Evolutionary conservation across 108 stramenopile genomes (phyloP), one percentile per base, ranked within the genome.

Genomic region (Skeletonema grethae): DNA sequence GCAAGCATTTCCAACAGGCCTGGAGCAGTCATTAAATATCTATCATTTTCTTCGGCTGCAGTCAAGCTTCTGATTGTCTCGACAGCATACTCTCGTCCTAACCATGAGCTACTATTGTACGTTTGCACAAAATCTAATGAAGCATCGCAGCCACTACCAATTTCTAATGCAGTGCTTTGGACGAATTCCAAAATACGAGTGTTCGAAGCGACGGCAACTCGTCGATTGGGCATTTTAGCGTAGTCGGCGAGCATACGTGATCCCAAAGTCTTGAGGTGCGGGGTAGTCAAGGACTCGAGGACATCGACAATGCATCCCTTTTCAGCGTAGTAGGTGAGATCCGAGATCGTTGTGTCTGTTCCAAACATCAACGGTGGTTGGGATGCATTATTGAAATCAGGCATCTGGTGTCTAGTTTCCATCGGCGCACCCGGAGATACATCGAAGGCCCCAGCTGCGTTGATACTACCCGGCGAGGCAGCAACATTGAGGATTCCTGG

Each of bases 221-320:
- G 81, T 48, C 94, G 87, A 72, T 88, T 82, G 16, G 94, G 79
- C 89, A 93, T 89, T 72, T 95, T 95, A 67, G 94, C 94, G 74
- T 95, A 95, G 67, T 95, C 91, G 16, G 94, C 94, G 45, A 95
- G 61, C 91, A 95, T 92, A 20, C 94, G 77, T 12, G 89, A 85
- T 48, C 94, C 94, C 16, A 92, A 69, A 5, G 89, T 88, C 57
- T 87, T 85, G 35, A 95, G 84, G 18, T 89, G 90, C 29, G 91
- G 87, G 1, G 90, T 90, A 5, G 79, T 86, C 13, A 95, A 73
- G 0, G 94, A 88, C 66, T 84, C 81, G 35, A 95, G 69, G 12
- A 95, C 66, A 13, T 89, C 84, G 31, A 92, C 91, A 55, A 95
- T 93, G 53, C 89, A 88, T 24, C 94, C 94, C 59, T 86, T 68